Evolutionary conservation across 331 rosid genomes (phyloP), one percentile per base, ranked within the genome.

Genomic region (Spiraea crenata): DNA sequence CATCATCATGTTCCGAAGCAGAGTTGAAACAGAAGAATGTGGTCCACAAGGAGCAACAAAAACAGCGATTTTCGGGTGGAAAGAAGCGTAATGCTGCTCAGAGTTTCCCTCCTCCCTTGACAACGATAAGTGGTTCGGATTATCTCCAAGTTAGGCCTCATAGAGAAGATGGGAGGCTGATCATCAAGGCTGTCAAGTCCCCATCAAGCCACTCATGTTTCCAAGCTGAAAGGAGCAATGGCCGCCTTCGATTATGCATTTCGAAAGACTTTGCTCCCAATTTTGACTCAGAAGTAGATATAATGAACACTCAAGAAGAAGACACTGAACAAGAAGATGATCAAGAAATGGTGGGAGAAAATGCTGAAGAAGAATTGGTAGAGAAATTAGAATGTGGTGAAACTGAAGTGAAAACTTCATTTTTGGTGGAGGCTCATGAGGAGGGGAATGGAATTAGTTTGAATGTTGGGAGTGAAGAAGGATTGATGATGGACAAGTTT

Each of bases 51-150:
- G 83, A 83, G 62, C 72, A 75, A 39, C 48, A 8, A 25, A 37
- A 51, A 20, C 42, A 31, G 51, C 68, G 75, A 73, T 45, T 34
- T 76, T 65, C 52, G 19, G 79, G 67, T 14, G 76, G 74, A n/a
- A 82, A 63, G 81, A 77, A 56, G 60, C 72, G 46, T n/a, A 81
- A 56, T 67, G 52, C 49, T 13, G 57, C 6, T 55, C 62, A 35
- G 20, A 75, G 76, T 40, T 91, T 91, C 70, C 99, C 99, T 8
- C 99, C 99, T 10, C 99, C 99, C 62, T 81, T 93, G 87, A 91
- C 99, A 44, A 93, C 99, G 38, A 86, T 93, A 47, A 87, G 92
- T 9, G 97, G 92, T n/a, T 67, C 71, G 6, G 85, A 87, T 39
- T 80, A 87, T 73, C 82, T 95, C 3, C 82, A 75, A 4, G 72